Conservation (phyloP, 768 basidiomycete species). For the Lentinus tigrinus region DNA sequence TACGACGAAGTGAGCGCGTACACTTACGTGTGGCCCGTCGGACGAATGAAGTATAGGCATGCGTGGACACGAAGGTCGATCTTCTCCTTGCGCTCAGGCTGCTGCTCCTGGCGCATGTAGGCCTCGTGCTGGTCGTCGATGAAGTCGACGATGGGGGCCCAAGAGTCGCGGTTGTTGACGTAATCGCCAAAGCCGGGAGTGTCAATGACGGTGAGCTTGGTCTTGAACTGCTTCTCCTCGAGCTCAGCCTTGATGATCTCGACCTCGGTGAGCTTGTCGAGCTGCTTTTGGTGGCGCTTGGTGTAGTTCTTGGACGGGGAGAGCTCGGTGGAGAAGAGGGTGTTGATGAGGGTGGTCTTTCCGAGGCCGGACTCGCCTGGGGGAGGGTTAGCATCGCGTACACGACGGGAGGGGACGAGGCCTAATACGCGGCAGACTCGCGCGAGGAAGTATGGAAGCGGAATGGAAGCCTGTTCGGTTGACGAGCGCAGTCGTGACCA, state of each 20-base stretch:
- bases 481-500: too few species aligned
- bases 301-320: slow-evolving; percentile 89
- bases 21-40: slow-evolving; percentile 95
- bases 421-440: too few species aligned
- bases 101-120: slow-evolving; percentile 98
- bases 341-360: slow-evolving; percentile 98
- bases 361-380: slow-evolving; percentile 95
- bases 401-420: background rate
- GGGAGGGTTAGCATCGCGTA: background rate
- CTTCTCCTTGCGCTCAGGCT: slow-evolving; percentile 93
- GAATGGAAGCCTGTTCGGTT: too few species aligned
- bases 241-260: slow-evolving; percentile 99
- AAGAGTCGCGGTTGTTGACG: slow-evolving; percentile 99
- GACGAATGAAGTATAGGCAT: slow-evolving; percentile 94
- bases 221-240: slow-evolving; percentile 98
- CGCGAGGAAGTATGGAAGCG: too few species aligned
- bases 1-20: too few species aligned
- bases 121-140: slow-evolving; percentile 95
- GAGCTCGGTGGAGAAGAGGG: slow-evolving; percentile 96
- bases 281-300: slow-evolving; percentile 88
- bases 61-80: slow-evolving; percentile 95
- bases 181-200: slow-evolving; percentile 99
- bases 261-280: slow-evolving; percentile 97
- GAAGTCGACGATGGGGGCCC: slow-evolving; percentile 98
- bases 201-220: slow-evolving; percentile 98